These are phyloP conservation scores for Rhizopus sp. DNA, from an alignment of 371 early-diverging fungal species.

Conservation along the genomic window DNA sequence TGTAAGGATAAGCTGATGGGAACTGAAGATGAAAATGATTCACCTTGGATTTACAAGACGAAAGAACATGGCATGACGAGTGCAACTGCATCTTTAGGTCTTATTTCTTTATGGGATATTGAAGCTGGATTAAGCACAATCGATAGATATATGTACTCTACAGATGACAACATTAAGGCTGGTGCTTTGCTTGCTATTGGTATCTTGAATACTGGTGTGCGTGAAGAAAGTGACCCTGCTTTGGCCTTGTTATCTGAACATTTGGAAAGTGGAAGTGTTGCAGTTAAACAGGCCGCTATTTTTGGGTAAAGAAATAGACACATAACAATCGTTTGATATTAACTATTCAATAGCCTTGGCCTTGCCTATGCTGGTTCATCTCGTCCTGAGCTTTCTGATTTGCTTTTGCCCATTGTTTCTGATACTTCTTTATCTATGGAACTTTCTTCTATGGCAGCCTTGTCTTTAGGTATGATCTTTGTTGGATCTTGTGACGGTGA, in stretches of 20 bases:
- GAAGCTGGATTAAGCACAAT: conserved; percentile 88
- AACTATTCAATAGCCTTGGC: conserved; percentile 66
- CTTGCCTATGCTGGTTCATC: conserved; percentile 94
- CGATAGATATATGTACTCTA: conserved; percentile 91
- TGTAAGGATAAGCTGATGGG: conserved; percentile 89
- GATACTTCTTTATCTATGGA: conserved; percentile 90
- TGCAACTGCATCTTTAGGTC: conserved; percentile 93
- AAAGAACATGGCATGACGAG: conserved; percentile 95
- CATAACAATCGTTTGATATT: background rate
- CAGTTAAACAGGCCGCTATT: conserved; percentile 65
- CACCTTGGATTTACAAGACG: conserved; percentile 94
- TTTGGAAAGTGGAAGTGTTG: conserved; percentile 59
- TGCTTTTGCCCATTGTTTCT: conserved; percentile 82
- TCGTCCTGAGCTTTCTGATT: conserved; percentile 81
- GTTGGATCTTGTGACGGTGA: conserved; percentile 94
- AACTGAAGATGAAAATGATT: conserved; percentile 70
- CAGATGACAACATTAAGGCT: conserved; percentile 92
- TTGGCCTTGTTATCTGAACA: conserved; percentile 89
- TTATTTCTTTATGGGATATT: conserved; percentile 93
- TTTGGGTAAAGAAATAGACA: conserved; percentile 55
- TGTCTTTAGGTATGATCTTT: conserved; percentile 90
- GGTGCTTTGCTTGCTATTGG: conserved; percentile 96
- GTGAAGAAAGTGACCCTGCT: conserved; percentile 93
- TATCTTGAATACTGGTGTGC: conserved; percentile 85
- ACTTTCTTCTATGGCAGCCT: conserved; percentile 85